Evolutionary conservation across 768 basidiomycete genomes (phyloP), one percentile per base, ranked within the genome.

Genomic region (Hortiboletus campestris): DNA sequence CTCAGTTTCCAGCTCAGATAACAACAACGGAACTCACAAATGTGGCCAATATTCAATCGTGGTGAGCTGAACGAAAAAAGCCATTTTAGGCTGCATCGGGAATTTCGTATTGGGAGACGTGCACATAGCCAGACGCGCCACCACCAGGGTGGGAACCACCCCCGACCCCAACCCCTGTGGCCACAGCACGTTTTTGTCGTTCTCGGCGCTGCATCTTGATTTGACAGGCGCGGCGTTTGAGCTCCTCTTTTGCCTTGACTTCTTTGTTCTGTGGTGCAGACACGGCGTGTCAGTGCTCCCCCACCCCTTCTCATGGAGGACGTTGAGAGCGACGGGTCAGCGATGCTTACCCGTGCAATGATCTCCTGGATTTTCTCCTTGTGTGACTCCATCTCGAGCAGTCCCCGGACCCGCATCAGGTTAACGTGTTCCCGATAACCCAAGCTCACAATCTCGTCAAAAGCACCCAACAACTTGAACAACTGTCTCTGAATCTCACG

Each of bases 341-440:
- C 6, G 38, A 34, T 38, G 74, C 86, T 57, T 68, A 94, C 94
- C 72, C 91, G 82, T 12, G 94, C 90, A 63, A 98, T 99, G 72
- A 98, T 98, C 67, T 98, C 96, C 69, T 98, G 94, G 54, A 99
- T 98, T 73, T 91, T 92, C 73, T 93, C 89, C 65, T 91, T 91
- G 69, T 92, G 91, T 72, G 85, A 89, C 75, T 92, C 91, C 91
- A 92, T 92, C 77, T 91, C 90, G 60, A 91, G 69, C 19, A 88
- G 80, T 66, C 77, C 91, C 67, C 86, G 78, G 14, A 93, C 86
- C 68, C 91, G 91, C 74, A 85, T 84, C 39, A 92, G 69, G 63
- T 84, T 89, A 49, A 91, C 85, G 45, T 84, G 82, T 67, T 92
- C 89, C 63, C 88, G 76, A 67, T 89, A 91, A 3, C 97, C 96